Conservation (phyloP, 768 basidiomycete species). For the Guyanaporus albipodus region DNA sequence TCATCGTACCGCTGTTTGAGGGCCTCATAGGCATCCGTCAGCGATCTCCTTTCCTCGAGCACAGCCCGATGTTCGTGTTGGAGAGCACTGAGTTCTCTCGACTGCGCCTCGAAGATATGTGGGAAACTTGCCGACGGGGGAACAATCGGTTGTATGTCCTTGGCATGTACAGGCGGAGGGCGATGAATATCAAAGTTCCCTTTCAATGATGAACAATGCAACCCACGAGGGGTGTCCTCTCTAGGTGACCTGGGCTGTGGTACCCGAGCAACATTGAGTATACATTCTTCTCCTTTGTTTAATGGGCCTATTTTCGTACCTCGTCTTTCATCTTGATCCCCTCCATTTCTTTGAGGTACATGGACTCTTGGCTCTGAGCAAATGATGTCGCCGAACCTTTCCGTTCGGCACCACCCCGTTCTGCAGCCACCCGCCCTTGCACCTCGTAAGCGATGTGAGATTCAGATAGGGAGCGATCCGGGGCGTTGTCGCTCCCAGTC, state of each 20-base stretch:
- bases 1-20: constrained; percentile 9
- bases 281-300: too few species aligned
- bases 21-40: neutral
- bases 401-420: neutral
- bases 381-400: neutral
- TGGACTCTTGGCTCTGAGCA: neutral
- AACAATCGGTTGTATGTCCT: neutral
- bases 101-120: constrained; percentile 1
- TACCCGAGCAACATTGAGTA: neutral
- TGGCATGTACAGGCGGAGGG: neutral
- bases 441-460: neutral
- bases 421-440: neutral
- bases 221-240: neutral
- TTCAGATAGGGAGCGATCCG: neutral
- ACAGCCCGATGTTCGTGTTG: neutral
- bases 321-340: constrained; percentile 2
- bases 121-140: neutral
- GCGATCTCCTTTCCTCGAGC: constrained; percentile 9
- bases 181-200: neutral
- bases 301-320: neutral
- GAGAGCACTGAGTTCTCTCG: constrained; percentile 6
- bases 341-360: neutral
- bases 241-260: neutral
- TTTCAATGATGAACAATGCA: neutral
- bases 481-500: neutral